Evolutionary conservation across 352 stramenopile species (phyloP).

Genomic region (Globisporangium mamillatum): DNA sequence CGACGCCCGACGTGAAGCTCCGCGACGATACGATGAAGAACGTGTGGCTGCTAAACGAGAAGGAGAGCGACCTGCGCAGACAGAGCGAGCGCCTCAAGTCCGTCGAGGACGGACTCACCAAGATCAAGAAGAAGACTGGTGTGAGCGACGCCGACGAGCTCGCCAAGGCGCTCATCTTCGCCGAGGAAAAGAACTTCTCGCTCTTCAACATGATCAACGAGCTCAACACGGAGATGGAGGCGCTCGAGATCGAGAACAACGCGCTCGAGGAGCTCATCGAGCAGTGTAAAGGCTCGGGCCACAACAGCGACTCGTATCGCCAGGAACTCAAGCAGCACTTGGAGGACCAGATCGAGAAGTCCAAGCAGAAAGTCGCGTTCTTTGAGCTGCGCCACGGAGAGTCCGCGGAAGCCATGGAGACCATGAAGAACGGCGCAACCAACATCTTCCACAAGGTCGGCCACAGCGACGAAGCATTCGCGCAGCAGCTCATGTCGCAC

Average conservation of each 20-base stretch:
- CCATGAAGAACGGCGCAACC: constrained; percentile 70
- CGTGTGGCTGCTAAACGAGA: constrained; percentile 69
- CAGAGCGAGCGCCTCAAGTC: constrained; percentile 65
- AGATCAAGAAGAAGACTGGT: constrained; percentile 89
- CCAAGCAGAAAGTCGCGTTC: constrained; percentile 66
- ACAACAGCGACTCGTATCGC: constrained; percentile 53
- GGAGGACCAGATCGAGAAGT: constrained; percentile 84
- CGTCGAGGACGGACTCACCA: constrained; percentile 80
- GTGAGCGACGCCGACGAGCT: constrained; percentile 83
- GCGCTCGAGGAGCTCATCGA: constrained; percentile 57
- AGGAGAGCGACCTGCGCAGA: constrained; percentile 68
- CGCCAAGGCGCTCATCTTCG: constrained; percentile 77
- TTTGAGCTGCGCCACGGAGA: constrained; percentile 68
- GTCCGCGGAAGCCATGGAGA: constrained; percentile 56
- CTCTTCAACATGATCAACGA: constrained; percentile 95
- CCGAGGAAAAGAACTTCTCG: constrained; percentile 94
- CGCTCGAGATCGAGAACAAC: constrained; percentile 84
- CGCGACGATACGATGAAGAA: constrained; percentile 78
- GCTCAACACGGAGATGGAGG: constrained; percentile 90
- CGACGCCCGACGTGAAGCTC: constrained; percentile 64
- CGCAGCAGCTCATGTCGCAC: constrained; percentile 60
- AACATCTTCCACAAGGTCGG: constrained; percentile 84
- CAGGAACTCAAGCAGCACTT: constrained; percentile 66
- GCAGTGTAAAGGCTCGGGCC: constrained; percentile 55
- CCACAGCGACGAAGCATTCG: constrained; percentile 70